Base-by-base conservation (phyloP, 2,329 filamentous ascomycete species). In the Ramularia endophylla region DNA sequence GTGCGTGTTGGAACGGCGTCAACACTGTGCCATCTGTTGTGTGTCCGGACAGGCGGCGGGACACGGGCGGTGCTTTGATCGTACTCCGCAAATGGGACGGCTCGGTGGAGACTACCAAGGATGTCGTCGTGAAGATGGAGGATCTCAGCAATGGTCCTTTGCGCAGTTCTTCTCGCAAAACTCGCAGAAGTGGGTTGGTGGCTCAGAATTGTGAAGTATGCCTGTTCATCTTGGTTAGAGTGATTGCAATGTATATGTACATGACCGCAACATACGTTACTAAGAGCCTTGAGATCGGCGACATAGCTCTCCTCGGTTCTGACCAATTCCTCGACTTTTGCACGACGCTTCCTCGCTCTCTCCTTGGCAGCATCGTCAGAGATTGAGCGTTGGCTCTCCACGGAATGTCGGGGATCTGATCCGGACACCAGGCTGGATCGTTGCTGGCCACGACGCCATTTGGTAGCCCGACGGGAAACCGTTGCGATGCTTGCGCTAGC, bases 261-360 rank as follows among this genome's bases (percentile, higher is more conserved):
- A 19, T 15, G 41, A 18, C n/a, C 12, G 20, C 22, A 15, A 42
- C 79, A 59, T 68, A 90, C 89, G 65, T 94, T 88, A 60, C 85
- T 83, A 44, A 97, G 70, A 51, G 92, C 87, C 54, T 87, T 87
- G 43, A 97, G 65, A 56, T 95, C 90, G 12, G 82, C 79, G 54
- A 97, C 81, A 60, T 97, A 97, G 56, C 83, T 80, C 60, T 92
- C 85, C 63, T 97, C 92, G 0, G 89, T 94, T 42, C 69, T 76
- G 46, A 95, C 79, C 37, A 97, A 70, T 65, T 97, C 92, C 58
- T 92, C 85, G 27, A 97, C 66, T 28, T 94, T 80, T 47, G 82
- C 80, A 11, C 87, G 79, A 46, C 92, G 78, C 56, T 88, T 84
- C 15, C 85, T 65, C 2, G 87, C 78, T 39, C 89, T 78, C 51